Base-by-base conservation (phyloP, 495 filamentous ascomycete species). In the Annulohypoxylon bovei region DNA sequence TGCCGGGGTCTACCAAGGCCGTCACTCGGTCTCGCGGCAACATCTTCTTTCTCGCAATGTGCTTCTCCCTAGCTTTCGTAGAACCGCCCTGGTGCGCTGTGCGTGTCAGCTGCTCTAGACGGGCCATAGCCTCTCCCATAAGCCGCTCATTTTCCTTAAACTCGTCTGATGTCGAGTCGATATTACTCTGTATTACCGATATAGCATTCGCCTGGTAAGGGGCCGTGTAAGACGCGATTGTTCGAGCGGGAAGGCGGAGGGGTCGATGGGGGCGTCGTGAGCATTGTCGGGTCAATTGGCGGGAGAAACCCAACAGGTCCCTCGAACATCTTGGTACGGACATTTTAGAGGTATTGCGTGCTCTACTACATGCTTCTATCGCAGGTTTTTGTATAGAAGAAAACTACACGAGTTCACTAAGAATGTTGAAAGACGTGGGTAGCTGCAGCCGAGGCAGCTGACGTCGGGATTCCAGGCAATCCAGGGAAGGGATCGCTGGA, bases 1-100 rank as follows among this genome's bases (percentile, higher is more conserved):
- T 94, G 37, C 94, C 93, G 0, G 92, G 90, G 76, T 99, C 95
- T 59, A 98, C 87, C 58, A 99, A 81, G 1, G 93, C 90, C 0
- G 93, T 92, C 27, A 99, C 87, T 6, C 95, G 91, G 72, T 99
- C 96, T 62, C 95, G 84, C 0, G 93, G 91, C 14, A 99, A 84
- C 95, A 99, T 98, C 84, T 98, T 98, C 55, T 93, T 92, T 40
- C 94, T 84, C 22, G 86, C 87, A 25, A 96, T 76, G 78, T 98
- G 95, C 80, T 98, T 99, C 61, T 97, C 89, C 55, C 92, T 84
- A 4, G 96, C 93, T 75, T 97, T 97, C 68, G 88, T 83, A 0
- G 93, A 79, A 0, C 96, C 95, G 25, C 95, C 95, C 67, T 87
- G 82, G 23, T 90, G 86, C 46, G 93, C 91, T 64, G 83, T 87